phyloP scores from a whole-genome alignment of 2,329 filamentous ascomycete species.

The Conoideocrella luteorostrata region DNA sequence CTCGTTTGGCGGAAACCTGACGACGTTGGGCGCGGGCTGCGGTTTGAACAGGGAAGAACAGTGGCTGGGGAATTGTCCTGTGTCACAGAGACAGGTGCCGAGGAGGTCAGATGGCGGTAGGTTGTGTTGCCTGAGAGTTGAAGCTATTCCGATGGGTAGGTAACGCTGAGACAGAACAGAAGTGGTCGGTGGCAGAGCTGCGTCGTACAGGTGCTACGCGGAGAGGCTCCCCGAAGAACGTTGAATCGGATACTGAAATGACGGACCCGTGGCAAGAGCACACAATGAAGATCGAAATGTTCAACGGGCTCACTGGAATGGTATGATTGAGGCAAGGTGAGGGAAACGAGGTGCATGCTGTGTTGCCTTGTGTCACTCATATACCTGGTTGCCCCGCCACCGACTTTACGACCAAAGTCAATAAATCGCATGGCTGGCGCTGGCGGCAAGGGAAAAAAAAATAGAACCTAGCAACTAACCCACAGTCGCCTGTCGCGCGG shows the following conservation, averaged over 20 bases:
- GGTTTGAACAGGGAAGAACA: too few species aligned
- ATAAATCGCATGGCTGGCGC: slow-evolving; percentile 29
- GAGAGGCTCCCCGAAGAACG: too few species aligned
- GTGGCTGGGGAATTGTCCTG: too few species aligned
- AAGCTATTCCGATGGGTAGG: slow-evolving; percentile 1
- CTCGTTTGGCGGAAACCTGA: too few species aligned
- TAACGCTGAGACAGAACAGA: background rate
- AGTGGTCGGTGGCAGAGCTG: background rate
- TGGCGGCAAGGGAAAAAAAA: background rate
- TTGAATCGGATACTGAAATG: too few species aligned
- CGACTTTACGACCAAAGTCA: slow-evolving; percentile 25
- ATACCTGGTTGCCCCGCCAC: slow-evolving; percentile 45
- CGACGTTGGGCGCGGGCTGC: too few species aligned
- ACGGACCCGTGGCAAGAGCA: background rate
- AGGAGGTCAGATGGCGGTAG: too few species aligned
- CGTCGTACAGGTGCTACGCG: too few species aligned
- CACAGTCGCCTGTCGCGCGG: background rate
- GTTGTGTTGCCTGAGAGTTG: background rate
- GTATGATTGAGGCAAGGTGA: background rate
- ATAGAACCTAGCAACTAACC: background rate
- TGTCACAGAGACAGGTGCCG: too few species aligned
- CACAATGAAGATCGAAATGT: background rate
- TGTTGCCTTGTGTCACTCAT: slow-evolving; percentile 15
- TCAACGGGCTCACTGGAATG: slow-evolving; percentile 12
- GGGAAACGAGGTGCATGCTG: background rate